Evolutionary conservation across 495 filamentous ascomycete species (phyloP).

Genomic region (Talaromyces thailandensis): DNA sequence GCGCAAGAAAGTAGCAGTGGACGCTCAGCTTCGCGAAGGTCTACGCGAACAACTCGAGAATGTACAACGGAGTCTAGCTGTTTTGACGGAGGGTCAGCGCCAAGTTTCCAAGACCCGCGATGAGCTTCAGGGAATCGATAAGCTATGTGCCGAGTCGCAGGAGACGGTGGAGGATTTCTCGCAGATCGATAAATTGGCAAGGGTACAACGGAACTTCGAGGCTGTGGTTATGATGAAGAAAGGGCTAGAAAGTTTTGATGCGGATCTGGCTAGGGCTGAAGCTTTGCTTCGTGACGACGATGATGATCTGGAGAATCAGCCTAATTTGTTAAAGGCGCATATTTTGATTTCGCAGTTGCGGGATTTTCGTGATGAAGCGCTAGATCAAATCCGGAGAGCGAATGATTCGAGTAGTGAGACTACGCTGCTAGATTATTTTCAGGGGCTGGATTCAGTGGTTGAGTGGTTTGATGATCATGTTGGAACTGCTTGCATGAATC

Average conservation of each 20-base stretch:
- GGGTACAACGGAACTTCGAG: slow-evolving; percentile 90
- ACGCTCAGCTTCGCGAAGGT: slow-evolving; percentile 78
- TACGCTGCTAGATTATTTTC: slow-evolving; percentile 83
- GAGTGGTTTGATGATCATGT: slow-evolving; percentile 95
- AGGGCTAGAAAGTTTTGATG: slow-evolving; percentile 77
- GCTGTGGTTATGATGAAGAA: slow-evolving; percentile 86
- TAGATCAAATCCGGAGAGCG: slow-evolving; percentile 81
- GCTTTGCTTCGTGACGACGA: slow-evolving; percentile 72
- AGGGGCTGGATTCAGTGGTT: slow-evolving; percentile 75
- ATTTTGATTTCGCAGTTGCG: slow-evolving; percentile 84
- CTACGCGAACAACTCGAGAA: slow-evolving; percentile 85
- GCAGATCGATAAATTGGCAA: slow-evolving; percentile 86
- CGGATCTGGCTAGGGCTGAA: slow-evolving; percentile 64
- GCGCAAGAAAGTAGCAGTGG: slow-evolving; percentile 86
- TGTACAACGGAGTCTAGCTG: slow-evolving; percentile 82
- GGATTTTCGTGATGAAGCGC: slow-evolving; percentile 89
- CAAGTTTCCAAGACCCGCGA: slow-evolving; percentile 85
- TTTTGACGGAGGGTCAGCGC: slow-evolving; percentile 78
- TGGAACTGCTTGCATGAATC: slow-evolving; percentile 74
- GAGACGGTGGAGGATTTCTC: slow-evolving; percentile 95
- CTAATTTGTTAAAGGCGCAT: slow-evolving; percentile 79
- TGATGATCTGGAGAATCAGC: slow-evolving; percentile 78
- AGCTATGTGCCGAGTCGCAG: slow-evolving; percentile 91
- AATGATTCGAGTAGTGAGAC: slow-evolving; percentile 62
- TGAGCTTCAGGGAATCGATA: slow-evolving; percentile 97